Base-by-base conservation (phyloP, 768 basidiomycete genomes). In the Rhodosporidiobolus odoratus region DNA sequence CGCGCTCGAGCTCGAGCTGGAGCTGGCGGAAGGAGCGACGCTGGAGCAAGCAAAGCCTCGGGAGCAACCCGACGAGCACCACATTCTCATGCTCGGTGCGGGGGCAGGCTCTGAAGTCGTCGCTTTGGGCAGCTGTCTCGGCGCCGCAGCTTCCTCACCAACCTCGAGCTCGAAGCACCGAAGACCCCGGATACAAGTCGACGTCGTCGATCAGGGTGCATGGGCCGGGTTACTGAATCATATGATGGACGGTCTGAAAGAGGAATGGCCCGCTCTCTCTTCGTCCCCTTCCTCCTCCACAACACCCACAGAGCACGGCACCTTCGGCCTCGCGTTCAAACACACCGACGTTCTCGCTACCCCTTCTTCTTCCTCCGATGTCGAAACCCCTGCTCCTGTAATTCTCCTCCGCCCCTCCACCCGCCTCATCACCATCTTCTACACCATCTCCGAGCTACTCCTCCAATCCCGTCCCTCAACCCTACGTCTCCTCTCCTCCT, bases 381-480 rank as follows among this genome's bases (percentile, higher is more conserved):
- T 41, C 27, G 50, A 52, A 56, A 45, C 62, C 15, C 56, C 37
- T 21, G 58, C 58, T 30, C 45, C 34, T 45, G 59, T 23, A 5
- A 58, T 50, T 10, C 19, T 30, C 13, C 57, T 41, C 47, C 54
- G n/a, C 40, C 58, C 65, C 16, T 45, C 45, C 0, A 30, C 65
- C 25, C 38, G 56, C n/a, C 62, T 75, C 25, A 58, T 75, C 68
- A 77, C 76, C 45, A 67, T 75, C 60, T 59, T 65, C 60, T 77
- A 69, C 72, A 77, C 76, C 23, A 71, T 73, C 63, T 66, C 72
- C 45, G 76, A 77, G 50, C 75, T 77, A 45, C 69, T 77, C 57
- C 66, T 74, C 25, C 65, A 76, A 38, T 76, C 75, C 23, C 71
- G 75, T n/a, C 5, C 58, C 5, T 57, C 66, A 48, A 76, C 75